phyloP scores from a whole-genome alignment of 805 yeast genomes.

The Yamadazyma olivae region DNA sequence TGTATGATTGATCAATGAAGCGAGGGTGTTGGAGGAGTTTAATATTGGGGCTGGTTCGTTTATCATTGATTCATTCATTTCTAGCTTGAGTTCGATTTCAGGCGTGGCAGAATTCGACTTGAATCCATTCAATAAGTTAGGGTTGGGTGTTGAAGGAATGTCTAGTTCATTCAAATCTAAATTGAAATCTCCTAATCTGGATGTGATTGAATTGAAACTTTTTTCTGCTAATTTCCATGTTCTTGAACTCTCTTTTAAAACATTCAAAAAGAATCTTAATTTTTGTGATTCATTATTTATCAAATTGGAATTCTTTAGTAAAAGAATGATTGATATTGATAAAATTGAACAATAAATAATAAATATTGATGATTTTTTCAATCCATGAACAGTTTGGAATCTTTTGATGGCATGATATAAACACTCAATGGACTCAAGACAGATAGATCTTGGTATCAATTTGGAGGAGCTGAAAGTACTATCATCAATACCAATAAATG shows the following conservation, averaged over 20 bases:
- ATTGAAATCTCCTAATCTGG: conserved; percentile 22
- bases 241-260: conserved; percentile 38
- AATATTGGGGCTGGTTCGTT: background rate
- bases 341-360: conserved; percentile 47
- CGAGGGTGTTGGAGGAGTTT: background rate
- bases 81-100: background rate
- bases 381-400: conserved; percentile 39
- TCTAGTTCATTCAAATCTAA: conserved; percentile 9
- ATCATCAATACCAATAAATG: conserved; percentile 46
- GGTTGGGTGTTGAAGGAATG: too few species aligned
- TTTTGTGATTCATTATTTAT: conserved; percentile 22
- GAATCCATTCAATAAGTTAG: conserved; percentile 1
- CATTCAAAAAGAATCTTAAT: conserved; percentile 38
- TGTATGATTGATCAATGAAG: too few species aligned
- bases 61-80: background rate
- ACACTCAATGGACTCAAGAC: conserved; percentile 41
- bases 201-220: conserved; percentile 39
- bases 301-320: conserved; percentile 27
- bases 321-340: conserved; percentile 39
- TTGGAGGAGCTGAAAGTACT: conserved; percentile 16
- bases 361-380: conserved; percentile 41
- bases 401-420: conserved; percentile 34
- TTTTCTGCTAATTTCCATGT: conserved; percentile 49
- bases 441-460: conserved; percentile 26
- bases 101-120: background rate